Percentiles rank a stretch among this genome's conserved stretches.
phyloP scores from a whole-genome alignment of 2,329 filamentous ascomycete genomes.

The Colletotrichum chlorophyti region DNA sequence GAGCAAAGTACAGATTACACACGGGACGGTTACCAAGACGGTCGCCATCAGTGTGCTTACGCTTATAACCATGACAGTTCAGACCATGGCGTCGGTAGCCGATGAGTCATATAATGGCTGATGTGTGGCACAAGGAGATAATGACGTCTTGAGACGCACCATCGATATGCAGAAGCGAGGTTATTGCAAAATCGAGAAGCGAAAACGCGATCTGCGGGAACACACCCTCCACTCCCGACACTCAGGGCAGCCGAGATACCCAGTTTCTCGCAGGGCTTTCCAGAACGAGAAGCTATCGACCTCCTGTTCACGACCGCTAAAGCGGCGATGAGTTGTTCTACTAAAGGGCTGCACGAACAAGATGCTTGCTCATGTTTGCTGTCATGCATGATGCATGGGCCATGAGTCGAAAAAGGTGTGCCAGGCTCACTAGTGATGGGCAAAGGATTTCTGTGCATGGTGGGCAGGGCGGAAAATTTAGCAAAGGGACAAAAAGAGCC shows the following conservation, averaged over 20 bases:
- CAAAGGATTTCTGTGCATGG: not conserved
- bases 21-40: too few relatives aligned
- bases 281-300: not conserved
- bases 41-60: too few relatives aligned
- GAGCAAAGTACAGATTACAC: too few relatives aligned
- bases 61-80: too few relatives aligned
- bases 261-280: slow-evolving; percentile 4
- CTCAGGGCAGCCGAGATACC: not conserved
- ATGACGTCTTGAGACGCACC: not conserved
- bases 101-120: not conserved
- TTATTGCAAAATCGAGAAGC: not conserved
- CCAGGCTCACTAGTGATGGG: slow-evolving; percentile 5
- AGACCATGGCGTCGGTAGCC: not conserved
- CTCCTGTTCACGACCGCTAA: not conserved
- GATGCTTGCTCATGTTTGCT: slow-evolving; percentile 1
- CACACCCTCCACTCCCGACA: not conserved
- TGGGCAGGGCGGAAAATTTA: too few relatives aligned
- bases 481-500: not conserved
- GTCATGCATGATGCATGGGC: slow-evolving; percentile 4
- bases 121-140: not conserved
- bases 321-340: slow-evolving; percentile 5
- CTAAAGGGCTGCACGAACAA: slow-evolving; percentile 16
- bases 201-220: not conserved
- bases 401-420: slow-evolving; percentile 2
- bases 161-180: not conserved